Base-by-base conservation (phyloP, 2,329 filamentous ascomycete species). In the Acrodontium crateriforme region DNA sequence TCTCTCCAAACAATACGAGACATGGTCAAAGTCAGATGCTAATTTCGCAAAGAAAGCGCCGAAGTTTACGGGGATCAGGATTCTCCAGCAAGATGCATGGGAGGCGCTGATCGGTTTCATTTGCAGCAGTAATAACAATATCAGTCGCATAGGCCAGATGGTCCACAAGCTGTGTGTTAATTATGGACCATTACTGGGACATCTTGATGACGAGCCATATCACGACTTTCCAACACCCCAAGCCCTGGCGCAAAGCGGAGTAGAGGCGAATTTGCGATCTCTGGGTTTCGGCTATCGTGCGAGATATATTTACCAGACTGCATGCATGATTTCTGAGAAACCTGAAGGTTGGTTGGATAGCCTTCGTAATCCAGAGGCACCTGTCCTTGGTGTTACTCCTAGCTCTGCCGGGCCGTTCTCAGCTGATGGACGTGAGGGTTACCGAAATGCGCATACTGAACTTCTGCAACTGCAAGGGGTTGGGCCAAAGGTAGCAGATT, bases 41-140 rank as follows among this genome's bases (percentile, higher is more conserved):
- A 94, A 95, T 53, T 98, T 98, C 57, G 78, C 75, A 44, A 78
- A 76, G 47, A 82, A 81, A 41, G 87, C 89, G 0, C 77, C 80
- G 0, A 74, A 77, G 31, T 98, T 98, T 52, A 77, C 78, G 0
- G 89, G 91, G 9, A 79, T 98, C 31, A 75, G 89, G 13, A 94
- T 98, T 40, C 60, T 98, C 24, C 81, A 78, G 44, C 89, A 98
- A 58, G 85, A 94, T 60, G 76, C 87, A 1, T 98, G 91, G 89
- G 89, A 98, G 55, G 75, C 89, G 1, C 63, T 98, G 13, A 64
- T 98, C 14, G 77, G 79, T 31, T 98, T 98, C 55, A 98, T 98
- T 39, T 98, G 89, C 65, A 94, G 85, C 56, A 93, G 84, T 56
- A 98, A 98, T 58, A 98, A 98, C 59, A 94, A 98, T 51, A 98